Evolutionary conservation across 2,329 filamentous ascomycete species (phyloP), one percentile per base, ranked within the genome.

Genomic region (Fusarium robinianum): DNA sequence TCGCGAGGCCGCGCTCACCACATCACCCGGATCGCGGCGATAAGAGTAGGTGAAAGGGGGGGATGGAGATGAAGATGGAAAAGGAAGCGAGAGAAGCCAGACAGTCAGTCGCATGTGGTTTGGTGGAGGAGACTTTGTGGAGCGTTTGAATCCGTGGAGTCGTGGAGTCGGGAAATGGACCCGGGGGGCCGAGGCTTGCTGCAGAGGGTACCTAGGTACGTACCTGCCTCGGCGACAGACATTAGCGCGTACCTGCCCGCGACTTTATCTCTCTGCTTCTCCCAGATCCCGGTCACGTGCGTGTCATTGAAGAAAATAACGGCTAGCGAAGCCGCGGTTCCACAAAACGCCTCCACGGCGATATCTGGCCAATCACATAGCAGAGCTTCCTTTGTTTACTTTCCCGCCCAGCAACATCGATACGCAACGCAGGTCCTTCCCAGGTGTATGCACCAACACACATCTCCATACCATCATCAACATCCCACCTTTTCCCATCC

Each of bases 331-430:
- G 15, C 30, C 9, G 15, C 8, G n/a, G 19, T 18, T 21, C 32
- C 29, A 38, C 22, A 19, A 14, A n/a, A 2, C 21, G 5, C 9
- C 5, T n/a, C n/a, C n/a, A n/a, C n/a, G n/a, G n/a, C n/a, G n/a
- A n/a, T n/a, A n/a, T 6, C 19, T 6, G 10, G 14, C 66, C 65
- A 68, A 68, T 67, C 55, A 64, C 9, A 4, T 11, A 18, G 2
- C 34, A 6, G 21, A 15, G 6, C 18, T 25, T 18, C 34, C 39
- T 70, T 72, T 72, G 70, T 72, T 72, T 72, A 72, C 70, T 72
- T 71, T 67, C 62, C 42, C 35, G 49, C 68, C 53, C 42, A 63
- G 69, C 69, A 72, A 72, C 70, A 62, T 42, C 53, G n/a, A 51
- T 50, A 38, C 53, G 38, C 34, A 38, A 41, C 23, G 43, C 51